Conservation (phyloP, 2,329 filamentous ascomycete species). For the Pezizomycotina sp. region DNA sequence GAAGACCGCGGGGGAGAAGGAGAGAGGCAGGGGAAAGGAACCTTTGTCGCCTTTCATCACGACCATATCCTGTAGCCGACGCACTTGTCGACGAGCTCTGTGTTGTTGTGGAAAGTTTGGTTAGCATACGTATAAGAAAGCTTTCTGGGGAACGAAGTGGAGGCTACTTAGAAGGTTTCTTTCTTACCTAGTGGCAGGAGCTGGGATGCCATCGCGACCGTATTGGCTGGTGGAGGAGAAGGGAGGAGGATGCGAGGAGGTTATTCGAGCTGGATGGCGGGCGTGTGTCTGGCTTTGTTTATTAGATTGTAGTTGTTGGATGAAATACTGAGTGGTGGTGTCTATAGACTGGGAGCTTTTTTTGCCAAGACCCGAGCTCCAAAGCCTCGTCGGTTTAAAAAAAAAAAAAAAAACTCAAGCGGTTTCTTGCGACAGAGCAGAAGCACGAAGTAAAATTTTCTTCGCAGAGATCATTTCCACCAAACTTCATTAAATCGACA, state of each 20-base stretch:
- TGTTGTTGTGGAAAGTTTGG: slow-evolving; percentile 3
- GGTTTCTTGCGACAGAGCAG: too few species aligned
- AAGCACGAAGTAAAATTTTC: too few species aligned
- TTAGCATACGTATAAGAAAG: slow-evolving; percentile 14
- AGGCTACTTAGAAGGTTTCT: too few species aligned
- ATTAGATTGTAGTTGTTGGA: too few species aligned
- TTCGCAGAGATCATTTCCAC: too few species aligned
- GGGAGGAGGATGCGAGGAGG: slow-evolving; percentile 4
- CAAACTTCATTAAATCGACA: too few species aligned
- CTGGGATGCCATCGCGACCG: slow-evolving; percentile 48
- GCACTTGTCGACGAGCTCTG: slow-evolving; percentile 97
- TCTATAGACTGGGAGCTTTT: too few species aligned
- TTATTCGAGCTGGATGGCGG: slow-evolving; percentile 5
- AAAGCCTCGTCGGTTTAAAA: too few species aligned
- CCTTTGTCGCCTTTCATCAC: slow-evolving; percentile 99
- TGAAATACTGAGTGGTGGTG: too few species aligned
- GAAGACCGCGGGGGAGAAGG: neutral
- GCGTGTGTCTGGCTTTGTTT: neutral
- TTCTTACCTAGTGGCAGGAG: slow-evolving; percentile 50
- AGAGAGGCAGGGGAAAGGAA: slow-evolving; percentile 30
- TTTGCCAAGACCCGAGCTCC: too few species aligned
- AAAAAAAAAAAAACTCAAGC: too few species aligned
- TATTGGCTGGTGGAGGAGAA: slow-evolving; percentile 6
- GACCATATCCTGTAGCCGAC: slow-evolving; percentile 94
- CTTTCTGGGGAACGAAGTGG: neutral